Conservation (phyloP, 176 grass and related monocot genomes). For the Rhipidocladum racemiflorum region DNA sequence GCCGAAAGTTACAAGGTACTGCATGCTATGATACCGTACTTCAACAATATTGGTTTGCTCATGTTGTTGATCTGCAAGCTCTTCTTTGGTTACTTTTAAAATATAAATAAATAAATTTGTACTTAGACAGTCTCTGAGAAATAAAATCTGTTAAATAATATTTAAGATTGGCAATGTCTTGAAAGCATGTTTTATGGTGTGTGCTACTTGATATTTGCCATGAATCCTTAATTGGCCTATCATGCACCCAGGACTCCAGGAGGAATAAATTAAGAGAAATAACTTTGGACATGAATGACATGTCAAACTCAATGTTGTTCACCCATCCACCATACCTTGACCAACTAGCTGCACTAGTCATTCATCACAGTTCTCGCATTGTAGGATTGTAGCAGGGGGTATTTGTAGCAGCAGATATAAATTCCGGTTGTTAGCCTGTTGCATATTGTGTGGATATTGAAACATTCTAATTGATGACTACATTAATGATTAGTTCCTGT, state of each 20-base stretch:
- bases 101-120: neutral
- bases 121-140: neutral
- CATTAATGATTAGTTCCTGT: neutral
- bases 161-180: neutral
- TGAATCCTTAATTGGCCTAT: neutral
- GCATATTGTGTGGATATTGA: neutral
- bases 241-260: neutral
- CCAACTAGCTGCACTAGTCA: neutral
- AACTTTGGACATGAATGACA: neutral
- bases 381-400: neutral
- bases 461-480: neutral
- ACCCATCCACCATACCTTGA: neutral
- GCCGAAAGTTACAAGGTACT: conserved; percentile 98
- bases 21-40: neutral
- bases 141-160: neutral
- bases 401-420: neutral
- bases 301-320: neutral
- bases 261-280: neutral
- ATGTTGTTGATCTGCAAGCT: neutral
- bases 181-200: neutral
- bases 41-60: neutral
- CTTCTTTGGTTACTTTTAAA: neutral
- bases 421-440: neutral
- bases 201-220: neutral
- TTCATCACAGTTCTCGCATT: neutral